Base-by-base conservation (phyloP, 257 asterid species). In the Ophiorrhiza pumila region DNA sequence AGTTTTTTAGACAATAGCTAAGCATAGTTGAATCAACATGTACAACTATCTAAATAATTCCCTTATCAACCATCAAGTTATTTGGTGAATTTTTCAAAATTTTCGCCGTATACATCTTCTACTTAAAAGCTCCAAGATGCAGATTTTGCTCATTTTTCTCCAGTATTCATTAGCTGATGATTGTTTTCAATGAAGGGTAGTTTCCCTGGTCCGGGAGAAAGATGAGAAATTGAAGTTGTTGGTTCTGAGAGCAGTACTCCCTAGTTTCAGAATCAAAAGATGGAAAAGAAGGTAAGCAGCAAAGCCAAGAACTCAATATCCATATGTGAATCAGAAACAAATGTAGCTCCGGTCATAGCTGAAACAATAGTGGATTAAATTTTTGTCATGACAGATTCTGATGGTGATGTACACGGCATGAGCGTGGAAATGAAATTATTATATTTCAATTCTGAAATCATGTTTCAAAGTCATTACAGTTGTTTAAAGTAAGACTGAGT, bases 141-240 rank as follows among this genome's bases (percentile, higher is more conserved):
- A 81, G 5, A 85, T 78, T 63, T 77, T 82, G 23, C 87, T 22
- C 4, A 82, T 72, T 17, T 82, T 84, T 59, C 81, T 73, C 89
- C 89, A 84, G 66, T 82, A 87, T 1, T 70, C 80, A n/a, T n/a
- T n/a, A 83, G 82, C 35, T 77, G 80, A 73, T 82, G 87, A 22
- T 82, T 4, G 42, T 80, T 85, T 65, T 83, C 85, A 5, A 85
- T 70, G 20, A 79, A 0, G 0, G 84, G 85, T 22, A 83, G 31
- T 77, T 69, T 73, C 69, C 71, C 7, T 17, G 87, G 84, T 60
- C 86, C 79, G 29, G 84, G 85, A 20, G 85, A 79, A 6, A 71
- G 84, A 45, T 68, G 65, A 32, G 18, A 23, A 32, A 50, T 15
- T 20, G 67, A n/a, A 17, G 14, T 61, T 64, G 1, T 34, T 77